These are phyloP conservation scores for Kluyveromyces nonfermentans DNA, from an alignment of 805 yeast species.

Conservation along the genomic window DNA sequence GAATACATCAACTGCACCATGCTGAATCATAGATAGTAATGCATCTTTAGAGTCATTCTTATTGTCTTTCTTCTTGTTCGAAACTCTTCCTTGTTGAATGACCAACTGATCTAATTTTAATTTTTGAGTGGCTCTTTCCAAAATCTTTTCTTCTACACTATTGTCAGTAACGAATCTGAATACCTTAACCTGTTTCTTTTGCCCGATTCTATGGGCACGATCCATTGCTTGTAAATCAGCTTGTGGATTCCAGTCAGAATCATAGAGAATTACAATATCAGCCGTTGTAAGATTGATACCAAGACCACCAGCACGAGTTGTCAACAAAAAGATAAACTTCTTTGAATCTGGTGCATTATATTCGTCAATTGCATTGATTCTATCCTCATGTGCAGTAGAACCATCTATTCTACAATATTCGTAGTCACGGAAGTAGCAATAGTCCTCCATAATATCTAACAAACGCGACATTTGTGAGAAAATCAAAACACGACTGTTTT, in stretches of 20 bases:
- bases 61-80: constrained; percentile 23
- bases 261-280: constrained; percentile 64
- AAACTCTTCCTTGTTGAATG: constrained; percentile 61
- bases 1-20: constrained; percentile 64
- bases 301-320: constrained; percentile 86
- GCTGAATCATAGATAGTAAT: constrained; percentile 71
- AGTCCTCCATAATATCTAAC: constrained; percentile 73
- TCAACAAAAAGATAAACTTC: constrained; percentile 64
- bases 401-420: constrained; percentile 78
- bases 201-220: constrained; percentile 83
- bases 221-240: constrained; percentile 88
- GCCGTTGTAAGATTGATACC: constrained; percentile 80
- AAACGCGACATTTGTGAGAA: constrained; percentile 80
- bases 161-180: constrained; percentile 71
- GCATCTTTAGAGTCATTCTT: constrained; percentile 50
- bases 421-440: constrained; percentile 58
- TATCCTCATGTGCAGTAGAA: constrained; percentile 68
- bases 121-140: constrained; percentile 76
- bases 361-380: constrained; percentile 69
- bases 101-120: constrained; percentile 72
- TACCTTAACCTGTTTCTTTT: constrained; percentile 73
- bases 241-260: constrained; percentile 85
- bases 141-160: constrained; percentile 74
- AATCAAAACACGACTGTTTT: constrained; percentile 70
- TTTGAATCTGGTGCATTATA: constrained; percentile 66